phyloP scores from a whole-genome alignment of 1,284 basidiomycete genomes.

The Cystobasidiaceae sp. region DNA sequence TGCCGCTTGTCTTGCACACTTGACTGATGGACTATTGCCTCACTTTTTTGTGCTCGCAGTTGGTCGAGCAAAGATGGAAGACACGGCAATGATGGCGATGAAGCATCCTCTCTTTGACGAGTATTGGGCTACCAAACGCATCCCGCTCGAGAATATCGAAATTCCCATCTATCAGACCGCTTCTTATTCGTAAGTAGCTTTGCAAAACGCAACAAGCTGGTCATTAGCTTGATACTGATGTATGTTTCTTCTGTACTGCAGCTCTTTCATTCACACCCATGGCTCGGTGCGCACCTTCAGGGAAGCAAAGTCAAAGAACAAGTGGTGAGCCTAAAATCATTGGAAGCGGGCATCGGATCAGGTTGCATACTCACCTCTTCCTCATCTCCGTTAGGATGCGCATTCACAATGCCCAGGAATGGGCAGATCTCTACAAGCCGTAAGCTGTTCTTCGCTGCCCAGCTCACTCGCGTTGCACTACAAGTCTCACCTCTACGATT shows the following conservation, averaged over 20 bases:
- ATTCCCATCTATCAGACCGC: conserved; percentile 17
- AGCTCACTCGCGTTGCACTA: not conserved
- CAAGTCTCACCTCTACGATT: too few relatives aligned
- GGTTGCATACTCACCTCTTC: too few relatives aligned
- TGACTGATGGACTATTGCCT: not conserved
- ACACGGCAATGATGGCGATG: conserved; percentile 5
- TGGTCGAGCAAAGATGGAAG: conserved; percentile 14
- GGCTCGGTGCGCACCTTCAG: conserved; percentile 32
- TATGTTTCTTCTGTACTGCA: conserved; percentile 18
- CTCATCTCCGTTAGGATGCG: conserved; percentile 33
- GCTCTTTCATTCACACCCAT: conserved; percentile 30
- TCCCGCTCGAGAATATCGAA: conserved; percentile 5
- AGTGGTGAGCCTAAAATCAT: conserved; percentile 27
- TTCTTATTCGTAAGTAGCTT: conserved; percentile 24
- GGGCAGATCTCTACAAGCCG: conserved; percentile 33
- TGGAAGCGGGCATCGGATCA: too few relatives aligned
- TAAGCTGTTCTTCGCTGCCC: not conserved
- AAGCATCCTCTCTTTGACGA: conserved; percentile 17
- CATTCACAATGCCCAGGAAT: conserved; percentile 18
- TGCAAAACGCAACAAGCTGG: not conserved
- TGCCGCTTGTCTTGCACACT: too few relatives aligned
- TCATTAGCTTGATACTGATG: not conserved
- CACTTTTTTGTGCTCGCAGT: not conserved
- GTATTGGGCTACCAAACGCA: conserved; percentile 20
- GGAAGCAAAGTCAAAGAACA: conserved; percentile 34